Conservation (phyloP, 768 basidiomycete genomes). For the Trametes maxima region DNA sequence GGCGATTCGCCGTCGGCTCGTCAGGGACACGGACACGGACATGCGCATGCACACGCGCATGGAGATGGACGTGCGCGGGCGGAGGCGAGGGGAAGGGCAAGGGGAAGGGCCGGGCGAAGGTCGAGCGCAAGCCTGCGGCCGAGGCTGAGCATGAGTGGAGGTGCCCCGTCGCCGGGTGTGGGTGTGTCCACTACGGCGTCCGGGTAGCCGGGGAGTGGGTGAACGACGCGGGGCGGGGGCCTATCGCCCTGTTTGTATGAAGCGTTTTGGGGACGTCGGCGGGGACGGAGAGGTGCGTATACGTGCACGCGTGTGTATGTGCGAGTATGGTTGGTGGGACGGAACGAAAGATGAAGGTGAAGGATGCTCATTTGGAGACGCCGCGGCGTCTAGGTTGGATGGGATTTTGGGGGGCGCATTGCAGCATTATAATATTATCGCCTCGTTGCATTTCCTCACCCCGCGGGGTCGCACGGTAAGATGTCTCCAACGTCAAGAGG, state of each 20-base stretch:
- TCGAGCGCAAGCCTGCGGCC: slow-evolving; percentile 31
- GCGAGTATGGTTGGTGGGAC: background rate
- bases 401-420: background rate
- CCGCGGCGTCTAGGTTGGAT: background rate
- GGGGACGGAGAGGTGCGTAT: background rate
- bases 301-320: background rate
- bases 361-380: background rate
- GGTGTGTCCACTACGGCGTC: slow-evolving; percentile 55
- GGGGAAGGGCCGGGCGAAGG: slow-evolving; percentile 31
- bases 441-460: slow-evolving; percentile 11
- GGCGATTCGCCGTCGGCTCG: background rate
- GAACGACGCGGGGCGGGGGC: slow-evolving; percentile 51
- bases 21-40: slow-evolving; percentile 1
- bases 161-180: slow-evolving; percentile 67
- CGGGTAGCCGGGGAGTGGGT: slow-evolving; percentile 61
- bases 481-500: background rate
- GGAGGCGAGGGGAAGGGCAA: slow-evolving; percentile 33
- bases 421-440: background rate
- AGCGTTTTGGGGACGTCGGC: background rate
- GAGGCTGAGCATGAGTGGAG: slow-evolving; percentile 59
- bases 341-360: background rate
- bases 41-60: background rate
- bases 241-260: slow-evolving; percentile 45
- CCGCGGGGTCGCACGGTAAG: slow-evolving; percentile 8
- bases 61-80: background rate